Base-by-base conservation (phyloP, 202 grass and related monocot species). In the Brachypodium distachyon region DNA sequence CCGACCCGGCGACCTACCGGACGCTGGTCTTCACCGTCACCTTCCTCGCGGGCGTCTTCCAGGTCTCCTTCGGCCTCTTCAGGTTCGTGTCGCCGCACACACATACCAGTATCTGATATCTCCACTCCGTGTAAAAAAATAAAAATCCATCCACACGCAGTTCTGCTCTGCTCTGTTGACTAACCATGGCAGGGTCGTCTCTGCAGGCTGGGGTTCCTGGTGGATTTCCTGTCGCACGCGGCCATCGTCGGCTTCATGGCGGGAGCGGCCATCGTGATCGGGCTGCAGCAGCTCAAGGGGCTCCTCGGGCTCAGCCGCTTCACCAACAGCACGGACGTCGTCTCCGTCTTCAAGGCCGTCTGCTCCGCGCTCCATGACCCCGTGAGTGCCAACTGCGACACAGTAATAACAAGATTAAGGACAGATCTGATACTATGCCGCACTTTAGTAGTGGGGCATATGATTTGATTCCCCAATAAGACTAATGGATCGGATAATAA, bases 281-380 rank as follows among this genome's bases (percentile, higher is more conserved):
- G 89, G 1, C 10, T 98, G 80, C 95, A 98, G 76, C 91, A 94
- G 85, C 81, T 94, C n/a, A 98, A 98, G 88, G 91, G 95, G 1
- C 77, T 97, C 3, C 84, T 97, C 19, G 95, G 95, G 0, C 82
- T 97, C 48, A 72, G 28, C 65, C 89, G 78, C 72, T 97, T 97
- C 82, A 94, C 95, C 29, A 87, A 90, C 87, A 94, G 68, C 61
- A 97, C 95, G 8, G 91, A 97, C 55, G 41, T 97, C 9, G 77
- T 97, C 53, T 90, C 95, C 9, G 95, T 94, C 61, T 38, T 84
- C 70, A 84, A 81, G 69, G 89, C 91, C 3, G 82, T 97, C 73
- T 79, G 50, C 71, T 80, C 82, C 31, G 87, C 86, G 6, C 36
- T 88, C 17, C 89, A 84, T 57, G 79, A 88, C 55, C 84, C 89